Percentiles rank a stretch among this genome's conserved stretches.
phyloP scores from a whole-genome alignment of 352 stramenopile species.

The Hyphochytrium catenoides region DNA sequence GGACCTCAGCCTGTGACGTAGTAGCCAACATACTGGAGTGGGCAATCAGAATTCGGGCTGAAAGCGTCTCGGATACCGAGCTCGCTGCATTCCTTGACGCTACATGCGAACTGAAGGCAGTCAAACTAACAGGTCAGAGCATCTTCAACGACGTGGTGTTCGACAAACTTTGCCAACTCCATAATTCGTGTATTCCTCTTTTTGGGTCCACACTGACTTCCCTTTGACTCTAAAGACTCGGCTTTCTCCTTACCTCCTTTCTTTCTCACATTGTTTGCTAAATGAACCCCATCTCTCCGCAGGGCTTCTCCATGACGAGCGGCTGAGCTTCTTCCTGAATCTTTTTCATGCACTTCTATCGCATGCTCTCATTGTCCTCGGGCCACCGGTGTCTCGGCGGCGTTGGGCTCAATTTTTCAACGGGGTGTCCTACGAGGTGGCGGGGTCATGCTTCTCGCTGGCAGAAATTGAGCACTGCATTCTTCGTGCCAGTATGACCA shows the following conservation, averaged over 20 bases:
- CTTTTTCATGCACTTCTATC: constrained; percentile 24
- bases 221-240: not conserved
- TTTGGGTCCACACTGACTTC: constrained; percentile 1
- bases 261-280: constrained; percentile 9
- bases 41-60: no score
- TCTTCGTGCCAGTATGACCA: no score
- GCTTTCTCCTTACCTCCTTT: constrained; percentile 3
- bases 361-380: constrained; percentile 18
- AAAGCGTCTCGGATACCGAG: no score
- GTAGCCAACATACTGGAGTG: no score
- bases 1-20: no score
- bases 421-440: constrained; percentile 20
- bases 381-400: constrained; percentile 13
- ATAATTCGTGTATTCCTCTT: no score
- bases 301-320: constrained; percentile 5
- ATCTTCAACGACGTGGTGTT: not conserved
- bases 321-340: constrained; percentile 27
- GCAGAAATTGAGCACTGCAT: constrained; percentile 29
- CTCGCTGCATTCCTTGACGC: not conserved
- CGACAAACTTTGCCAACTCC: no score
- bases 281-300: constrained; percentile 11
- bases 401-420: constrained; percentile 36
- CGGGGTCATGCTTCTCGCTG: constrained; percentile 18
- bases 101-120: not conserved
- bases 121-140: not conserved